Evolutionary conservation across 139 green algal species (phyloP), one percentile per base, ranked within the genome.

Genomic region (Gonium pectorale): DNA sequence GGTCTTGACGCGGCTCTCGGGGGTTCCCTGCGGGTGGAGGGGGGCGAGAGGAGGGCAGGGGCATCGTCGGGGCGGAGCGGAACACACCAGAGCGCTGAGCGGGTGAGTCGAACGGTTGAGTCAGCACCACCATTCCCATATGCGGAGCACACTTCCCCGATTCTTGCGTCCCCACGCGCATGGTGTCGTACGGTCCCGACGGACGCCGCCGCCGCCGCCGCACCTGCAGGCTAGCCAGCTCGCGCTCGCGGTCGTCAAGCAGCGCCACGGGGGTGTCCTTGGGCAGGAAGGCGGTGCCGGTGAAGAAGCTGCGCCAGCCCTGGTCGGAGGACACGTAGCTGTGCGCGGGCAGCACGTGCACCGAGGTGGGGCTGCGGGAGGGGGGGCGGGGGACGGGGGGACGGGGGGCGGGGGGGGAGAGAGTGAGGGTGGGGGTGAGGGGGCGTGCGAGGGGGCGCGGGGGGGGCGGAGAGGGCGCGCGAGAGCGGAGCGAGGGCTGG

Each of bases 241-340:
- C 81, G 24, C 21, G 37, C 81, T 29, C 1, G 5, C 69, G 69
- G 21, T 78, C 69, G 31, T 78, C 83, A 46, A 13, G 0, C 17
- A 88, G 66, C 43, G 68, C 27, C 33, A 37, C 29, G 0, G 83
- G 83, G 2, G 83, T 88, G 60, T 84, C 49, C 27, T 79, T 69
- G 63, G 83, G 83, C 72, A 88, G 83, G 72, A 67, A 88, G 26
- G 72, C 64, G 24, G 3, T 24, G 26, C 72, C 72, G 4, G 40
- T 54, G 78, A 84, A 88, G 83, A 83, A 88, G 49, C 70, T 49
- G 51, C 83, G 83, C 73, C 78, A 79, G n/a, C 46, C 83, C 13
- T 88, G 83, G 24, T 71, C 44, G 3, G 56, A 79, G 24, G 73
- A 84, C 15, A 88, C 74, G 72, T 73, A 84, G 63, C 46, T 77